A percentile compares a stretch with the other conserved stretches of the same genome.
These are phyloP conservation scores for Truncatella angustata DNA, from an alignment of 2,329 filamentous ascomycete species.

Conservation along the genomic window DNA sequence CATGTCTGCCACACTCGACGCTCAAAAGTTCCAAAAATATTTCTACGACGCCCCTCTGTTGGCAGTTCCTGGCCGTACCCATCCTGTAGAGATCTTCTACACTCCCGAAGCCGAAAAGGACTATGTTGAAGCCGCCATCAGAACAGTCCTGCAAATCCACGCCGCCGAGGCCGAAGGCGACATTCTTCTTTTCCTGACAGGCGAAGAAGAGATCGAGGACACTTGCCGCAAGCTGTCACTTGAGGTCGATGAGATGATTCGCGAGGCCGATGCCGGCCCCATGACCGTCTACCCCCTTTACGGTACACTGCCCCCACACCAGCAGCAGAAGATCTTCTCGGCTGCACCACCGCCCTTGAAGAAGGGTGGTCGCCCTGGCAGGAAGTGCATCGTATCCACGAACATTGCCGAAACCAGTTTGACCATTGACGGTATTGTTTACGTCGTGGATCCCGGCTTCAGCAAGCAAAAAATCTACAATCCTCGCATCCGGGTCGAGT, in stretches of 20 bases:
- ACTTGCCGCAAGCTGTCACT: slow-evolving; percentile 87
- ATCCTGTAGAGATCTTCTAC: slow-evolving; percentile 98
- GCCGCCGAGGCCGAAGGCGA: slow-evolving; percentile 90
- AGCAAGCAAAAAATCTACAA: slow-evolving; percentile 99
- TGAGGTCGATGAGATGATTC: slow-evolving; percentile 86
- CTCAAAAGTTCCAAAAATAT: slow-evolving; percentile 96
- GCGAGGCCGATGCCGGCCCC: slow-evolving; percentile 88
- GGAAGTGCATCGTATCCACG: slow-evolving; percentile 91
- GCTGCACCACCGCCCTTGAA: slow-evolving; percentile 73
- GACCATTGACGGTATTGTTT: slow-evolving; percentile 98
- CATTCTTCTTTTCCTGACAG: slow-evolving; percentile 90
- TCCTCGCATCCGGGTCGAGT: slow-evolving; percentile 92
- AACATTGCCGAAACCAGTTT: slow-evolving; percentile 98
- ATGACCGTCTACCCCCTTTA: slow-evolving; percentile 91
- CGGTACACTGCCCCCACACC: slow-evolving; percentile 84
- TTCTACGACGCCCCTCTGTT: slow-evolving; percentile 93
- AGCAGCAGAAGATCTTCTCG: slow-evolving; percentile 95
- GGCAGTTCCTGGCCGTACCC: slow-evolving; percentile 89
- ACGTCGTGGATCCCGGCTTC: slow-evolving; percentile 98
- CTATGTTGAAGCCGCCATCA: slow-evolving; percentile 91
- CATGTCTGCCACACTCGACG: slow-evolving; percentile 97
- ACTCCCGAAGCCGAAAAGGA: slow-evolving; percentile 94
- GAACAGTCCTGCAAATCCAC: slow-evolving; percentile 96
- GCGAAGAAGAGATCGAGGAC: slow-evolving; percentile 98
- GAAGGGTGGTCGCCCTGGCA: slow-evolving; percentile 79